Percentiles rank a stretch among this genome's conserved stretches.
Conservation (phyloP, 371 early-diverging fungal genomes). For the Choanephora cucurbitarum region DNA sequence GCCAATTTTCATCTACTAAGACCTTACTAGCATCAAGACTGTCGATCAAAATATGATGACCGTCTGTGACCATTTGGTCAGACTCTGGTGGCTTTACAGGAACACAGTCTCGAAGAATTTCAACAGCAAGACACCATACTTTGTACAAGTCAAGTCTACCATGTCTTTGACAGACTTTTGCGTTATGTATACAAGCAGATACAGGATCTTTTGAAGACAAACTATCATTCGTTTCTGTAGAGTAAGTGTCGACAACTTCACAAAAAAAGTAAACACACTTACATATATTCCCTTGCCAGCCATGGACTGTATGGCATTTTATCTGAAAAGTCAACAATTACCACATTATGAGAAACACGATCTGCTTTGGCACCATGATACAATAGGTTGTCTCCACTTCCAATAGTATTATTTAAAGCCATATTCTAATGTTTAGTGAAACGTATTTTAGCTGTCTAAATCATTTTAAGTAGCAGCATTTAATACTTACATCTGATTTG, state of each 20-base stretch:
- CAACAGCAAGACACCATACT: constrained; percentile 74
- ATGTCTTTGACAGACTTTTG: constrained; percentile 51
- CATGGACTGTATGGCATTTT: constrained; percentile 56
- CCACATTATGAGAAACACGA: constrained; percentile 42
- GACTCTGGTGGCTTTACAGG: constrained; percentile 31
- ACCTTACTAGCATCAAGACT: constrained; percentile 8
- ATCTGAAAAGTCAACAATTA: constrained; percentile 47
- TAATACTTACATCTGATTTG: constrained; percentile 42
- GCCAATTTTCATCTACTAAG: constrained; percentile 17
- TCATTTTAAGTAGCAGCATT: neutral
- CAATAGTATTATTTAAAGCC: constrained; percentile 31
- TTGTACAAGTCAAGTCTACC: constrained; percentile 61
- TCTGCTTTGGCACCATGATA: constrained; percentile 47
- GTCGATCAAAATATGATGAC: constrained; percentile 16
- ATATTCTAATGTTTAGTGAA: constrained; percentile 29
- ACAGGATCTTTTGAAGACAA: constrained; percentile 57
- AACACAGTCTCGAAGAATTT: constrained; percentile 58
- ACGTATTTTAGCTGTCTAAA: neutral
- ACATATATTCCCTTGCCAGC: constrained; percentile 60
- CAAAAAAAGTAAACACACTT: constrained; percentile 17
- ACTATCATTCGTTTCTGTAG: constrained; percentile 17
- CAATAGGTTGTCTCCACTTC: constrained; percentile 34
- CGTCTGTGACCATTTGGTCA: constrained; percentile 21
- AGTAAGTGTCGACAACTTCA: too few species aligned
- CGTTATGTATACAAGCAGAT: constrained; percentile 64